Evolutionary conservation across 495 filamentous ascomycete genomes (phyloP).

Genomic region (Xylaria telfairii): DNA sequence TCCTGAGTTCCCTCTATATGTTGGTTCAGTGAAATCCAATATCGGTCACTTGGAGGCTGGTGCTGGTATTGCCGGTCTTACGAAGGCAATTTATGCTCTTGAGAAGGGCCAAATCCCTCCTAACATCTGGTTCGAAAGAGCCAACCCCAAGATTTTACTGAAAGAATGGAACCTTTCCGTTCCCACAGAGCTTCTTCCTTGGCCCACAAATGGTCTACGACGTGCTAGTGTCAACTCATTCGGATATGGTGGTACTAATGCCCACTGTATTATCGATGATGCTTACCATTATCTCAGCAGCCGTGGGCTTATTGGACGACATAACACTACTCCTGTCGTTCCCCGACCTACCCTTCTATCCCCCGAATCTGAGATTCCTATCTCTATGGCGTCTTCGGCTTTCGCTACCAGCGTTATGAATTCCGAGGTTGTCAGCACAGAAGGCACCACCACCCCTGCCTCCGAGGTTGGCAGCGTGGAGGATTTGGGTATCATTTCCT

Average conservation of each 20-base stretch:
- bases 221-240: conserved; percentile 46
- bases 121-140: conserved; percentile 50
- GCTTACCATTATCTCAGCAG: conserved; percentile 33
- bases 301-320: conserved; percentile 28
- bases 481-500: conserved; percentile 27
- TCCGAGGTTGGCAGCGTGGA: conserved; percentile 26
- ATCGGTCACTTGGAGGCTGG: conserved; percentile 53
- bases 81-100: conserved; percentile 57
- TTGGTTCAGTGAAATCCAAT: conserved; percentile 56
- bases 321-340: conserved; percentile 31
- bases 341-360: conserved; percentile 23
- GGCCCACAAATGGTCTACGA: conserved; percentile 38
- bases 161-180: conserved; percentile 48
- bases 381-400: conserved; percentile 22
- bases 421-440: conserved; percentile 30
- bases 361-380: conserved; percentile 7
- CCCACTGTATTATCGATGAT: conserved; percentile 42
- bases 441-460: conserved; percentile 30
- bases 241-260: conserved; percentile 50
- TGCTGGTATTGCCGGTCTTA: conserved; percentile 57
- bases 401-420: conserved; percentile 28
- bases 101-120: conserved; percentile 52
- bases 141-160: conserved; percentile 51
- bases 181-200: conserved; percentile 35
- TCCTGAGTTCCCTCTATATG: conserved; percentile 46